phyloP scores from a whole-genome alignment of 2,329 filamentous ascomycete genomes.

The Pyrenophora tritici-repentis region DNA sequence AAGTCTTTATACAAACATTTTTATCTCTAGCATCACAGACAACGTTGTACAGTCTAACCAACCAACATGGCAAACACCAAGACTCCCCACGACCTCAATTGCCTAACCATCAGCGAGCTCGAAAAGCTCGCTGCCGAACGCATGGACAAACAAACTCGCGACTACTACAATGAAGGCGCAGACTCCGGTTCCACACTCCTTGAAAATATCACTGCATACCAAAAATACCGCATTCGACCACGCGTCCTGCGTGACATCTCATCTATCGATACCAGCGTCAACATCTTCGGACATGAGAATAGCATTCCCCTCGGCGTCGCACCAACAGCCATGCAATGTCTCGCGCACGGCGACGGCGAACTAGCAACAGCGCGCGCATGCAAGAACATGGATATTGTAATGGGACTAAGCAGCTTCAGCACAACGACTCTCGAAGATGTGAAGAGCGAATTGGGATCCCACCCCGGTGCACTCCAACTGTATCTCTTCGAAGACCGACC shows the following conservation, averaged over 20 bases:
- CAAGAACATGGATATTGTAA: conserved; percentile 43
- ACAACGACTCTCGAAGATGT: conserved; percentile 51
- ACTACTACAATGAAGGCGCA: conserved; percentile 38
- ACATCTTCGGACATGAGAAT: conserved; percentile 19
- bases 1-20: background rate
- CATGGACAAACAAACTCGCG: conserved; percentile 40
- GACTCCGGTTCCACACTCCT: conserved; percentile 29
- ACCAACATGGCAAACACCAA: conserved; percentile 22
- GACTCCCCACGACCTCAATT: conserved; percentile 28
- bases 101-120: conserved; percentile 35
- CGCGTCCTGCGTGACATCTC: conserved; percentile 50
- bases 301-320: conserved; percentile 51
- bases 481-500: conserved; percentile 49
- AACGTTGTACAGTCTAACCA: background rate
- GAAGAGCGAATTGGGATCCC: conserved; percentile 52
- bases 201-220: conserved; percentile 36
- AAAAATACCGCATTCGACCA: conserved; percentile 39
- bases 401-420: conserved; percentile 47
- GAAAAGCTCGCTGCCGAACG: conserved; percentile 31
- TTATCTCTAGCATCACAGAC: background rate
- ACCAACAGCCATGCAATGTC: conserved; percentile 50
- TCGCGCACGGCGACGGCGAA: conserved; percentile 53
- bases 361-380: conserved; percentile 50
- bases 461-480: conserved; percentile 45
- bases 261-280: conserved; percentile 43